Evolutionary conservation across 441 rosid genomes (phyloP).

Genomic region (Mallotus japonicus): DNA sequence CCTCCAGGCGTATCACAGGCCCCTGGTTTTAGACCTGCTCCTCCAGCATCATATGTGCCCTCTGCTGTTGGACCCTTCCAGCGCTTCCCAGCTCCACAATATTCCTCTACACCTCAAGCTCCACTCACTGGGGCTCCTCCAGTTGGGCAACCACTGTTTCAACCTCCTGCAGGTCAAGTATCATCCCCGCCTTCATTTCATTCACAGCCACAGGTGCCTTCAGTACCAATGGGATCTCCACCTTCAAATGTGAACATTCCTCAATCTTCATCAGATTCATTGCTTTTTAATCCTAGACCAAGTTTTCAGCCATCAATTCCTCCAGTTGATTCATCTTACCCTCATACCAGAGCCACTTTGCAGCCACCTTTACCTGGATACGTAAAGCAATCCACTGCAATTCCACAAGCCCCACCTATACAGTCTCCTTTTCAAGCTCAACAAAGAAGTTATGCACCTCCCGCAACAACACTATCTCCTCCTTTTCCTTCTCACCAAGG

Average conservation of each 20-base stretch:
- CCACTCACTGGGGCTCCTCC: constrained; percentile 44
- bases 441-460: constrained; percentile 50
- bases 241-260: constrained; percentile 44
- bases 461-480: constrained; percentile 43
- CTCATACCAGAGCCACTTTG: constrained; percentile 39
- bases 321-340: constrained; percentile 41
- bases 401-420: constrained; percentile 47
- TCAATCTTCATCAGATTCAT: constrained; percentile 39
- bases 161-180: constrained; percentile 56
- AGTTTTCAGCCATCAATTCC: constrained; percentile 54
- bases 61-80: constrained; percentile 46
- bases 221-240: constrained; percentile 65
- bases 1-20: constrained; percentile 37
- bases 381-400: constrained; percentile 43
- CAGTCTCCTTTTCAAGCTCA: constrained; percentile 52
- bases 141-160: constrained; percentile 54
- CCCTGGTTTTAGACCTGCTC: constrained; percentile 51
- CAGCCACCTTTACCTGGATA: constrained; percentile 68
- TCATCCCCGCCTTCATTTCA: constrained; percentile 42
- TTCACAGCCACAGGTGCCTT: constrained; percentile 49
- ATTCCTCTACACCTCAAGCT: constrained; percentile 47
- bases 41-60: constrained; percentile 35
- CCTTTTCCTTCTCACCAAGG: constrained; percentile 58
- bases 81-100: constrained; percentile 52
- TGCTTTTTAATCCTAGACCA: constrained; percentile 37